These are phyloP conservation scores for Talaromyces piceae DNA, from an alignment of 2,329 filamentous ascomycete species.

Conservation along the genomic window DNA sequence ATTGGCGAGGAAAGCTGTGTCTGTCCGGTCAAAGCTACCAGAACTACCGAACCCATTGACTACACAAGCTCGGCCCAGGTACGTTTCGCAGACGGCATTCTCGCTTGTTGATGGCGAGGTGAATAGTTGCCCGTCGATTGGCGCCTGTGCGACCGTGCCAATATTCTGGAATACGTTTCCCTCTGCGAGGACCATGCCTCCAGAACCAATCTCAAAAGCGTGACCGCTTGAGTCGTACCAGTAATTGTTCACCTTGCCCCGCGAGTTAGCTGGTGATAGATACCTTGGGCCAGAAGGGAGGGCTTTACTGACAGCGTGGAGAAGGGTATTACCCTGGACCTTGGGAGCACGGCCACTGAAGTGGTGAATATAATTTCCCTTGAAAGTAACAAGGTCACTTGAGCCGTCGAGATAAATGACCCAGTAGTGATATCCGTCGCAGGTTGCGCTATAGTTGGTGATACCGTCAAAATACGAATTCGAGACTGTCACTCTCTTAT, in stretches of 20 bases:
- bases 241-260: slow-evolving; percentile 9
- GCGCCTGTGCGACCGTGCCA: slow-evolving; percentile 32
- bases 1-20: slow-evolving; percentile 43
- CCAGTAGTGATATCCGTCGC: slow-evolving; percentile 56
- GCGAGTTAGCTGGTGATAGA: no score
- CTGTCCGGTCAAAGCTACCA: slow-evolving; percentile 30
- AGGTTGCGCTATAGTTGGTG: slow-evolving; percentile 49
- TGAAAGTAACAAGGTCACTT: slow-evolving; percentile 50
- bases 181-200: slow-evolving; percentile 46
- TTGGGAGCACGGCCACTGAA: slow-evolving; percentile 52
- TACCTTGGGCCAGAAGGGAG: no score
- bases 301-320: slow-evolving; percentile 44
- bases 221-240: slow-evolving; percentile 9
- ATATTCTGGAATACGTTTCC: slow-evolving; percentile 54
- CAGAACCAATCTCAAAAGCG: slow-evolving; percentile 25
- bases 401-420: slow-evolving; percentile 51
- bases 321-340: slow-evolving; percentile 47
- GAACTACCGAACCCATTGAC: slow-evolving; percentile 41
- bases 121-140: slow-evolving; percentile 35
- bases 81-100: slow-evolving; percentile 36
- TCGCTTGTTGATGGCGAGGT: slow-evolving; percentile 25
- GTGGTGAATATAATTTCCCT: slow-evolving; percentile 56
- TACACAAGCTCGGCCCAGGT: slow-evolving; percentile 46
- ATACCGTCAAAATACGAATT: slow-evolving; percentile 54
- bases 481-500: slow-evolving; percentile 52